phyloP scores from a whole-genome alignment of 2,329 filamentous ascomycete genomes.

The Aureobasidium sp. region DNA sequence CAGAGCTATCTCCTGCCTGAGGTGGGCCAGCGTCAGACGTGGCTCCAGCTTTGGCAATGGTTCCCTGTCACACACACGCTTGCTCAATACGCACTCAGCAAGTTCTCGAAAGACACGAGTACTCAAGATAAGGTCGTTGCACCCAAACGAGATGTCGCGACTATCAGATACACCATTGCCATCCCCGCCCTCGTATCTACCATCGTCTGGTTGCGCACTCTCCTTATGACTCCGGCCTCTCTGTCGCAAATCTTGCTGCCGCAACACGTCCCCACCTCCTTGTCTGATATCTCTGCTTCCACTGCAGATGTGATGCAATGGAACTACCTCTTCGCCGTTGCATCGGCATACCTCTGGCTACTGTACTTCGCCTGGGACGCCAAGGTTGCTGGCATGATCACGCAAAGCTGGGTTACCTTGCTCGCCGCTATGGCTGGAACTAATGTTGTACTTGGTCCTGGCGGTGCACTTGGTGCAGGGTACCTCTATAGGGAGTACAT shows the following conservation, averaged over 20 bases:
- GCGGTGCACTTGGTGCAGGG: conserved; percentile 25
- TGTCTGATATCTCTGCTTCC: background rate
- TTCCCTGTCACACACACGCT: conserved; percentile 19
- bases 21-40: conserved; percentile 5
- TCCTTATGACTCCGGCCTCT: background rate
- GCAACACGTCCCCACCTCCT: background rate
- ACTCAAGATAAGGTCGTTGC: conserved; percentile 18
- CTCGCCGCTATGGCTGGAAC: conserved; percentile 17
- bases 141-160: conserved; percentile 18
- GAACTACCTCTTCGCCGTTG: conserved; percentile 5
- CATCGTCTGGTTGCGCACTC: conserved; percentile 14
- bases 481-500: conserved; percentile 33
- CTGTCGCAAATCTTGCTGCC: conserved; percentile 9
- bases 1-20: conserved; percentile 18
- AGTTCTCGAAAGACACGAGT: conserved; percentile 21
- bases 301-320: conserved; percentile 3
- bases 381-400: conserved; percentile 27
- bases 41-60: conserved; percentile 15
- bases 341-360: conserved; percentile 27
- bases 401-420: conserved; percentile 23
- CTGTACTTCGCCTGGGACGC: conserved; percentile 29
- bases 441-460: conserved; percentile 23
- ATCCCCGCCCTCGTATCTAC: conserved; percentile 10
- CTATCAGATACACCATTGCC: conserved; percentile 16
- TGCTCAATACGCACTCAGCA: conserved; percentile 21